These are phyloP conservation scores for Aspergillus funiculosus DNA, from an alignment of 495 filamentous ascomycete species.

Conservation along the genomic window DNA sequence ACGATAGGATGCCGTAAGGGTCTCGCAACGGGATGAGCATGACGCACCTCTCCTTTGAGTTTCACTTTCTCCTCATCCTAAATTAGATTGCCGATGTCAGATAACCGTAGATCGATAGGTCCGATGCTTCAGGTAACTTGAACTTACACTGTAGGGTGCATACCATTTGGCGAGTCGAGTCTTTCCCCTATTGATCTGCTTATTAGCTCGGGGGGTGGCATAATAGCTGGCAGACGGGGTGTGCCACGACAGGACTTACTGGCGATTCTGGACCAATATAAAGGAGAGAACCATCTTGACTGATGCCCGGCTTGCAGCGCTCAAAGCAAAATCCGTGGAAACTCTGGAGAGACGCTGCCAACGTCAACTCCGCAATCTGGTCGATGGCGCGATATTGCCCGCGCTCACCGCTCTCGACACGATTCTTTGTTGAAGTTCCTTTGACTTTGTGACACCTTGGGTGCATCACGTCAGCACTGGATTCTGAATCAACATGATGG, in stretches of 20 bases:
- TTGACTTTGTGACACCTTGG: too few relatives aligned
- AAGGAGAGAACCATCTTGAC: conserved; percentile 78
- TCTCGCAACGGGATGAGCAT: conserved; percentile 1
- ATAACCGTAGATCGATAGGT: not conserved
- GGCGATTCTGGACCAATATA: conserved; percentile 93
- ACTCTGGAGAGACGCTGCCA: conserved; percentile 1
- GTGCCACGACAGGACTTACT: conserved; percentile 50
- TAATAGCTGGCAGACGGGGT: not conserved
- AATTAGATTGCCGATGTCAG: not conserved
- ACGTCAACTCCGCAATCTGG: conserved; percentile 14
- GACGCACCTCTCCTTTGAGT: conserved; percentile 75
- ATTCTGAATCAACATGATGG: too few relatives aligned
- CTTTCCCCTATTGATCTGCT: conserved; percentile 67
- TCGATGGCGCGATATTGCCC: conserved; percentile 33
- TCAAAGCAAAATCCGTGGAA: conserved; percentile 24
- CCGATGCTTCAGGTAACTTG: not conserved
- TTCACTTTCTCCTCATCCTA: conserved; percentile 94
- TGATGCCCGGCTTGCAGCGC: conserved; percentile 13
- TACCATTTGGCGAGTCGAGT: conserved; percentile 99
- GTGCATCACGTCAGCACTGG: too few relatives aligned
- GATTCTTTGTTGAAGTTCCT: too few relatives aligned
- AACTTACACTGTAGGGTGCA: conserved; percentile 76
- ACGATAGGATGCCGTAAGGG: conserved; percentile 4
- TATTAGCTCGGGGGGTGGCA: conserved; percentile 5
- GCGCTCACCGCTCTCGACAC: conserved; percentile 23